Evolutionary conservation across 805 yeast genomes (phyloP), one percentile per base, ranked within the genome.

Genomic region (Lipomyces oligophaga): DNA sequence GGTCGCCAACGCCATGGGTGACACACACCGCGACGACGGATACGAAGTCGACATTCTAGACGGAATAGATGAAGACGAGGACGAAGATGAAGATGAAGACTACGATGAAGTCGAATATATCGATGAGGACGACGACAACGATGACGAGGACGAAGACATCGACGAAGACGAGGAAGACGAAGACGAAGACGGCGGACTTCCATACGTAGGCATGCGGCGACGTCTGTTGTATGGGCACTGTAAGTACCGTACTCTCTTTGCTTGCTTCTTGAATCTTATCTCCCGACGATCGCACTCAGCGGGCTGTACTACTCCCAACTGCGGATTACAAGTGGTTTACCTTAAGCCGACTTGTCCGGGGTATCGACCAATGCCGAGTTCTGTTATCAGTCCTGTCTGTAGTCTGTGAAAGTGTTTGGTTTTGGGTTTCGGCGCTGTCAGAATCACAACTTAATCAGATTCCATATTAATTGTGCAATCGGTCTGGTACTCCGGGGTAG

Each of bases 131-230:
- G 52, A 38, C 11, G 50, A 51, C 27, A 37, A 32, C 11, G 38
- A 26, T 15, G 25, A 43, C 7, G 37, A 33, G 22, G 34, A 34
- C 24, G 38, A 39, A 16, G 47, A 37, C 8, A 38, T 37, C 24
- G 47, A 39, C 22, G 51, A 48, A 7, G 49, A 41, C 36, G 57
- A 50, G 5, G 34, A 47, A 39, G 49, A 53, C 34, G 43, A 36
- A 7, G 51, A 43, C 20, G 49, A 40, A 13, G 57, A 42, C 19
- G 53, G 44, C 10, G 54, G 45, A 21, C 43, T 30, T n/a, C 44
- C 32, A 24, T 38, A 40, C 18, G 47, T 25, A n/a, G 49, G 25
- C 22, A 34, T 36, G 19, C 38, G 42, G 28, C 2, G 43, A 38
- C 34, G 43, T 49, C 42, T 30, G 32, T 7, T 41, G 22, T 15